phyloP scores from a whole-genome alignment of 164 flowering plant species.

The Protea cynaroides region DNA sequence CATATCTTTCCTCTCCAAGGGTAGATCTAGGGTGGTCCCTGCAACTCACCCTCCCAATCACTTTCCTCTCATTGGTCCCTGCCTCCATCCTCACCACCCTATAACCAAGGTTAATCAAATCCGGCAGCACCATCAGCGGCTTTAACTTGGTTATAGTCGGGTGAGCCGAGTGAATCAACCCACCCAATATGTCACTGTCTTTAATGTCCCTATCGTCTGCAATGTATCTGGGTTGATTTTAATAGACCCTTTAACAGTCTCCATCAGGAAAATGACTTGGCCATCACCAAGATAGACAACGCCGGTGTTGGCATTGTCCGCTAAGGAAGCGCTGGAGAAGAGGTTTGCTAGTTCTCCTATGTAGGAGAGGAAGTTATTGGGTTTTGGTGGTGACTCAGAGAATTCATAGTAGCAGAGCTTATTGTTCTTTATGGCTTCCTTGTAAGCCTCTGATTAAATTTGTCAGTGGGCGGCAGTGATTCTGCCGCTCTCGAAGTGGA shows the following conservation, averaged over 20 bases:
- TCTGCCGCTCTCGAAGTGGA: slow-evolving; percentile 47
- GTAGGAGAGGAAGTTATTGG: slow-evolving; percentile 40
- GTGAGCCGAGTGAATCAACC: slow-evolving; percentile 66
- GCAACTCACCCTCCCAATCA: slow-evolving; percentile 60
- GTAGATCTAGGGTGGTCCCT: too few relatives aligned
- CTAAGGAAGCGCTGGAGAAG: slow-evolving; percentile 64
- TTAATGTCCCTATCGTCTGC: slow-evolving; percentile 56
- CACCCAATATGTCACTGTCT: slow-evolving; percentile 44
- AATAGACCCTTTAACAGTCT: slow-evolving; percentile 66
- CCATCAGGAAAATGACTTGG: slow-evolving; percentile 62
- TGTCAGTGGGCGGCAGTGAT: slow-evolving; percentile 55
- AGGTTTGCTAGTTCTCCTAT: slow-evolving; percentile 48
- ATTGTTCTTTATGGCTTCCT: slow-evolving; percentile 45
- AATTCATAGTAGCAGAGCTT: slow-evolving; percentile 63
- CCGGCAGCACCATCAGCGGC: slow-evolving; percentile 55
- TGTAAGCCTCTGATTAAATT: slow-evolving; percentile 60
- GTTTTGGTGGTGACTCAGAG: slow-evolving; percentile 63
- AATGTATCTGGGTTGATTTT: slow-evolving; percentile 49
- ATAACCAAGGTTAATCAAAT: slow-evolving; percentile 59
- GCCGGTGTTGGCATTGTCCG: slow-evolving; percentile 79
- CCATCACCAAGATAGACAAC: slow-evolving; percentile 61
- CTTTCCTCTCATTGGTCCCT: slow-evolving; percentile 54
- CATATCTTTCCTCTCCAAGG: too few relatives aligned
- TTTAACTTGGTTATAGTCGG: slow-evolving; percentile 58
- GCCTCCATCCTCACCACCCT: slow-evolving; percentile 66